A percentile compares a stretch with the other conserved stretches of the same genome.
These are phyloP conservation scores for Cercospora sp. DNA, from an alignment of 2,329 filamentous ascomycete genomes.

Conservation along the genomic window DNA sequence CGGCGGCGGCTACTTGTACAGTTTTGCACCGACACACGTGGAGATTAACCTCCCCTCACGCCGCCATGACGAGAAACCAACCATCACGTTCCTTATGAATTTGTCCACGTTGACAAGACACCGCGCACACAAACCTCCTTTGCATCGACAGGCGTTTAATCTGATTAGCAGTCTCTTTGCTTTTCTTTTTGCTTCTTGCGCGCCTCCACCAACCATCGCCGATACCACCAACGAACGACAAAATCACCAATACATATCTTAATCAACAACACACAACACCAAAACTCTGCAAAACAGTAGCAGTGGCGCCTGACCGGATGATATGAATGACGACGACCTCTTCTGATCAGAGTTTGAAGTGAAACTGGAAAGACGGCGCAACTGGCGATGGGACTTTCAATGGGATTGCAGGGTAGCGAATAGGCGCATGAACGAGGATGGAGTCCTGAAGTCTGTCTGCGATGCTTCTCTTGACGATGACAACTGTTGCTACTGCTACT, in stretches of 20 bases:
- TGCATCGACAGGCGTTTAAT: conserved; percentile 1
- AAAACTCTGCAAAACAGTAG: neutral
- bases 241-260: neutral
- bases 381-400: neutral
- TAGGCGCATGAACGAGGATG: neutral
- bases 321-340: neutral
- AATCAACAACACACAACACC: neutral
- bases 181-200: neutral
- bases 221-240: neutral
- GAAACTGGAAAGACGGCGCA: conserved; percentile 1
- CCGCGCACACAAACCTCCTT: neutral
- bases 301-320: neutral
- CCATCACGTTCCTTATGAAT: conserved; percentile 20
- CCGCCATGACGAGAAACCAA: conserved; percentile 2
- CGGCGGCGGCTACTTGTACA: conserved; percentile 19
- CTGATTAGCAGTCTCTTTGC: neutral
- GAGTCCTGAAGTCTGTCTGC: neutral
- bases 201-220: neutral
- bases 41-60: neutral
- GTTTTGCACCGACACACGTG: conserved; percentile 12
- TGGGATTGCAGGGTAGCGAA: neutral
- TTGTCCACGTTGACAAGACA: neutral
- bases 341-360: neutral
- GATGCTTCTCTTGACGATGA: neutral
- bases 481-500: neutral